A percentile compares a stretch with the other conserved stretches of the same genome.
These are phyloP conservation scores for Aspergillus bridgeri DNA, from an alignment of 495 filamentous ascomycete species.

Conservation along the genomic window DNA sequence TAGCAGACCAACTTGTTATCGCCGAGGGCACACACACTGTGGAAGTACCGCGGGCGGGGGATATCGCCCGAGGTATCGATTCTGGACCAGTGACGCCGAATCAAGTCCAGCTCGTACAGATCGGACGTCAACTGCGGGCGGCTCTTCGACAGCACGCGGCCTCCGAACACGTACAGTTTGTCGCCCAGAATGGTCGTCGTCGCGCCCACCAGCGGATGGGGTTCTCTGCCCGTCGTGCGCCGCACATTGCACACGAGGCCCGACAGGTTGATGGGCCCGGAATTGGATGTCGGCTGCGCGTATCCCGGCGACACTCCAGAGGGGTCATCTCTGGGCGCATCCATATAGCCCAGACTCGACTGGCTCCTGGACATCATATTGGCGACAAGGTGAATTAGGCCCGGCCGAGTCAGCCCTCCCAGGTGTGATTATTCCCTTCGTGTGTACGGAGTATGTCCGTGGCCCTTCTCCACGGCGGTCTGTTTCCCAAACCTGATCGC, in stretches of 20 bases:
- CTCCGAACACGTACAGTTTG: slow-evolving; percentile 94
- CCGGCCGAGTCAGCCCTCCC: neutral
- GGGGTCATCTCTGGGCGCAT: slow-evolving; percentile 33
- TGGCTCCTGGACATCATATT: slow-evolving; percentile 47
- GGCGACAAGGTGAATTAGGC: slow-evolving; percentile 11
- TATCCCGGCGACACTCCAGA: slow-evolving; percentile 31
- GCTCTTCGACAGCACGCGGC: slow-evolving; percentile 77
- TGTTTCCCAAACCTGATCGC: neutral
- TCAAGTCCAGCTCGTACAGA: slow-evolving; percentile 88
- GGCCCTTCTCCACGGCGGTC: neutral
- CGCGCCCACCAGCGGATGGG: slow-evolving; percentile 85
- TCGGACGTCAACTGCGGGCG: slow-evolving; percentile 81
- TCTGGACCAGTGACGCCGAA: slow-evolving; percentile 88
- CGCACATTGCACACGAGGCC: slow-evolving; percentile 93
- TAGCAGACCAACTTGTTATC: slow-evolving; percentile 97
- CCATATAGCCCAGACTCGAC: slow-evolving; percentile 41
- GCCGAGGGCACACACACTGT: slow-evolving; percentile 88
- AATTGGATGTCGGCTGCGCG: slow-evolving; percentile 30
- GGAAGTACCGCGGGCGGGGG: slow-evolving; percentile 90
- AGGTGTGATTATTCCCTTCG: slow-evolving; percentile 17
- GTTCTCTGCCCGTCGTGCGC: slow-evolving; percentile 85
- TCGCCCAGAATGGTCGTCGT: slow-evolving; percentile 94
- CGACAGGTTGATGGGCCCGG: slow-evolving; percentile 64
- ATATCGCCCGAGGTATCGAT: slow-evolving; percentile 79
- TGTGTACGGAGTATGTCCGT: slow-evolving; percentile 6